Conservation (phyloP, 2,329 filamentous ascomycete genomes). For the Pyrenophora tritici-repentis region DNA sequence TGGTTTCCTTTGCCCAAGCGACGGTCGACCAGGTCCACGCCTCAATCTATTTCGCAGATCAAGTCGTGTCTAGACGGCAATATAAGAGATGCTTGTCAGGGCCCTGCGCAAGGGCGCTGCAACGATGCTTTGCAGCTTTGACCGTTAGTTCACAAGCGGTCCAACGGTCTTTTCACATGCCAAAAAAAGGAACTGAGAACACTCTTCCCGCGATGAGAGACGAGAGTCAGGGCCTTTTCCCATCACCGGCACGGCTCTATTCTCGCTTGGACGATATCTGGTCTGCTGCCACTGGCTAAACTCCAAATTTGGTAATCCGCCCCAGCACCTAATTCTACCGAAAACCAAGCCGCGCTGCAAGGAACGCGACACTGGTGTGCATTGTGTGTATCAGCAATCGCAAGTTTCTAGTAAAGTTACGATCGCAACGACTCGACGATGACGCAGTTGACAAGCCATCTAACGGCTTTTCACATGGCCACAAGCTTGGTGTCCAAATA, state of each 20-base stretch:
- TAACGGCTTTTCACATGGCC: background rate
- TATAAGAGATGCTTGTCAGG: constrained; percentile 6
- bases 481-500: too few relatives aligned
- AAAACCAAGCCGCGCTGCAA: background rate
- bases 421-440: constrained; percentile 2
- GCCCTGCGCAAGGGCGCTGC: constrained; percentile 18
- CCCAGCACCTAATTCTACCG: constrained; percentile 1
- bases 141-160: constrained; percentile 15
- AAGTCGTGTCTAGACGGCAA: constrained; percentile 14
- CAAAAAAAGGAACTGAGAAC: background rate
- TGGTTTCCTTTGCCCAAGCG: constrained; percentile 21
- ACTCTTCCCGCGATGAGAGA: background rate
- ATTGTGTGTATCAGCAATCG: background rate
- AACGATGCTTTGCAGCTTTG: constrained; percentile 19
- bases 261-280: background rate
- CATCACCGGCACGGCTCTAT: background rate
- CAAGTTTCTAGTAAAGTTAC: background rate
- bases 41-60: constrained; percentile 28
- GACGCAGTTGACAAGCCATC: constrained; percentile 3
- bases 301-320: background rate
- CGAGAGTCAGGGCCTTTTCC: too few relatives aligned
- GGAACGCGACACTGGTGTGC: background rate
- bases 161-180: constrained; percentile 1
- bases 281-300: background rate
- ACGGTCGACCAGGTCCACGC: constrained; percentile 13